These are phyloP conservation scores for Trichomonas vaginalis DNA, from an alignment of 208 protist genomes.

Conservation along the genomic window DNA sequence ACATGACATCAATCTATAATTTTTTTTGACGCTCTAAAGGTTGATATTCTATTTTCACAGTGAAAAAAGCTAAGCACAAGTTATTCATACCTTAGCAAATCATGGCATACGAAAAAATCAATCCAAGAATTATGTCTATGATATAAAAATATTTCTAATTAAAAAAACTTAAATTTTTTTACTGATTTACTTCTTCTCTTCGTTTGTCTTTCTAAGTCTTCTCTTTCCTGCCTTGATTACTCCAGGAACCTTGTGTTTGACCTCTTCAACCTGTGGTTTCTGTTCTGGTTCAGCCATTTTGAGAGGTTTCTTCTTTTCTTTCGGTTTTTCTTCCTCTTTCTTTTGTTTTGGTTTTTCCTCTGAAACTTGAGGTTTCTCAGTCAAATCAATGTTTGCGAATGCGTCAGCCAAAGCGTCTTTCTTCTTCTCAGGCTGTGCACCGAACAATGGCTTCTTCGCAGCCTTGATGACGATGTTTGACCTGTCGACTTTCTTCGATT, in stretches of 20 bases:
- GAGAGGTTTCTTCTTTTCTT: background rate
- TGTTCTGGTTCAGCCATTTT: background rate
- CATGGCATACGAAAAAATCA: no score
- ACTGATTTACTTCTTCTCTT: background rate
- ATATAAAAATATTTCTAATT: background rate
- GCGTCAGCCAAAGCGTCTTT: background rate
- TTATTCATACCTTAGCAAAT: no score
- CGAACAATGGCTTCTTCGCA: background rate
- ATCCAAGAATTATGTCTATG: no score
- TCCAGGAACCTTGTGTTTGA: background rate
- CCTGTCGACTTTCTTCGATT: background rate
- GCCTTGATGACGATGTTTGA: background rate
- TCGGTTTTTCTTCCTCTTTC: background rate
- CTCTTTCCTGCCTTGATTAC: background rate
- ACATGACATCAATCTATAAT: no score
- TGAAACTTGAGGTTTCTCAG: background rate
- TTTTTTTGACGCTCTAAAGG: no score
- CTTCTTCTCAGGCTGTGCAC: background rate
- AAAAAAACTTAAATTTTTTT: background rate
- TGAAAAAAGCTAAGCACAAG: no score
- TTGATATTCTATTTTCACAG: no score
- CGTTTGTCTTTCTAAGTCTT: background rate
- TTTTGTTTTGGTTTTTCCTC: background rate
- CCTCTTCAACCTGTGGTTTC: background rate
- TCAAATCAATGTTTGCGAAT: background rate